Percentiles rank a stretch among this genome's conserved stretches.
Conservation (phyloP, 345 rosid species). For the Bruguiera parviflora region DNA sequence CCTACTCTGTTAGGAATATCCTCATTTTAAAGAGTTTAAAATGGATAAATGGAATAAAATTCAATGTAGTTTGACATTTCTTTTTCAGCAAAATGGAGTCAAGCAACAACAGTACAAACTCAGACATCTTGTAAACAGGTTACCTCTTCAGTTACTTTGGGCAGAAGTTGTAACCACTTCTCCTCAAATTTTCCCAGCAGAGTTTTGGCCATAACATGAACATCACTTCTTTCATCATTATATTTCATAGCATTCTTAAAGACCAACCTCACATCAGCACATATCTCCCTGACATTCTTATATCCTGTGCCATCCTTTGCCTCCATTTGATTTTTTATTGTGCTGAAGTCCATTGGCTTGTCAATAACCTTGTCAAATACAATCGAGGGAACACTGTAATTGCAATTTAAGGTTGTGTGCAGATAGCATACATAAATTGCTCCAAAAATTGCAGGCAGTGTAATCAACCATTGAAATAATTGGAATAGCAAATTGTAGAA, state of each 20-base stretch:
- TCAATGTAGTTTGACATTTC: not conserved
- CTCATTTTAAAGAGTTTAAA: not conserved
- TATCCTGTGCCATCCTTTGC: slow-evolving; percentile 79
- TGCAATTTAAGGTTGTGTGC: not conserved
- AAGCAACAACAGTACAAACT: not conserved
- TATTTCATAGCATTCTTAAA: slow-evolving; percentile 95
- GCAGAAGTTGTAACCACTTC: slow-evolving; percentile 77
- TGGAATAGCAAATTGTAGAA: no score
- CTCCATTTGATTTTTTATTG: slow-evolving; percentile 91
- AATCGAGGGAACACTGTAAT: not conserved
- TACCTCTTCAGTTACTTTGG: slow-evolving; percentile 91
- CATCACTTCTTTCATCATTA: slow-evolving; percentile 67
- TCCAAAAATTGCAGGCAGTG: no score
- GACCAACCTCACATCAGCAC: slow-evolving; percentile 75
- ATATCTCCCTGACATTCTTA: slow-evolving; percentile 73
- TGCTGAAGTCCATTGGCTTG: slow-evolving; percentile 94
- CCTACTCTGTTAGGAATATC: no score
- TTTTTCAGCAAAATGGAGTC: not conserved
- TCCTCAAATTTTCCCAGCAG: slow-evolving; percentile 85
- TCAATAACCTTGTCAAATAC: slow-evolving; percentile 58
- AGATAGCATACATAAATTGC: no score
- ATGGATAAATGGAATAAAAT: not conserved
- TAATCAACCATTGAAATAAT: no score
- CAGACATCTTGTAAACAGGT: not conserved
- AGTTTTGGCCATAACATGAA: slow-evolving; percentile 81